Conservation (phyloP, 78 protist species). For the slime mould (Dictyostelium discoideum) region dicty_2.7 NC_007090.3:3901501-3902000, state of each 20-base stretch:
- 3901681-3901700: constrained; percentile 4
- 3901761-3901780: constrained; percentile 28
- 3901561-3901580: constrained; percentile 4
- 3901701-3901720: neutral
- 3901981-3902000: constrained; percentile 56
- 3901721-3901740: neutral
- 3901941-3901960: constrained; percentile 77
- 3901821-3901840: constrained; percentile 25
- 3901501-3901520: neutral
- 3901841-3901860: constrained; percentile 27
- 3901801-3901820: neutral
- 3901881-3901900: constrained; percentile 39
- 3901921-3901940: constrained; percentile 27
- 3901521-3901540: neutral
- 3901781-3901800: constrained; percentile 34
- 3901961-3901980: constrained; percentile 76
- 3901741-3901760: constrained; percentile 4
- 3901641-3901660: neutral
- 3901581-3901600: neutral
- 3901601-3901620: neutral
- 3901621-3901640: neutral
- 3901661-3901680: neutral
- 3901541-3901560: neutral
- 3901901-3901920: constrained; percentile 39
- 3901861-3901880: constrained; percentile 9